These are phyloP conservation scores for Iberis pinnata DNA, from an alignment of 345 rosid species.

Conservation along the genomic window DNA sequence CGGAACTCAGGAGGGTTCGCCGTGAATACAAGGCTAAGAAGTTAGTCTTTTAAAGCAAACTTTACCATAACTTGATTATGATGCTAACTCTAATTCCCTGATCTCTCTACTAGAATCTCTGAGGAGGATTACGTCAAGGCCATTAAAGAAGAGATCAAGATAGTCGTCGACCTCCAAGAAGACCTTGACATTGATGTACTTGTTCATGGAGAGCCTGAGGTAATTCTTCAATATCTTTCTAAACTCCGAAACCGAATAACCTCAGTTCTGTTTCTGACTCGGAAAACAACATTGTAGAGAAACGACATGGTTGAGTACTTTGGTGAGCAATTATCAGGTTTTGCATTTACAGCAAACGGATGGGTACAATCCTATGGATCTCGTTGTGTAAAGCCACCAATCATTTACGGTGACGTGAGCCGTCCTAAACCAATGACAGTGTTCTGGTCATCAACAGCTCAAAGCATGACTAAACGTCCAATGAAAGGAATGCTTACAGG, in stretches of 20 bases:
- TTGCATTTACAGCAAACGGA: constrained; percentile 87
- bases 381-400: constrained; percentile 97
- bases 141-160: constrained; percentile 87
- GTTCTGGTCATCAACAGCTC: constrained; percentile 91
- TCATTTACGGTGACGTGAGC: constrained; percentile 97
- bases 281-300: constrained; percentile 43
- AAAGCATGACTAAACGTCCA: constrained; percentile 92
- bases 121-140: constrained; percentile 82
- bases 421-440: constrained; percentile 98
- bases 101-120: constrained; percentile 53
- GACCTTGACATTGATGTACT: constrained; percentile 95
- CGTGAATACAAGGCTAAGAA: constrained; percentile 98
- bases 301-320: constrained; percentile 69
- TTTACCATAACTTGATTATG: background rate
- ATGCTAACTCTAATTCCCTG: constrained; percentile 3
- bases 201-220: constrained; percentile 99
- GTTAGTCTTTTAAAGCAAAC: constrained; percentile 19
- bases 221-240: constrained; percentile 19
- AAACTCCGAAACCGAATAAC: too few species aligned
- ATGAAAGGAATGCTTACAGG: constrained; percentile 99
- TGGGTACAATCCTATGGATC: constrained; percentile 99
- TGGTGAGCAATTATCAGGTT: constrained; percentile 55
- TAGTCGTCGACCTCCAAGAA: constrained; percentile 82
- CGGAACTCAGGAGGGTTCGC: constrained; percentile 93
- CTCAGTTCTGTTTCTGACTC: constrained; percentile 14